These are phyloP conservation scores for Schizochytrium sp. DNA, from an alignment of 108 stramenopile genomes.

Conservation along the genomic window DNA sequence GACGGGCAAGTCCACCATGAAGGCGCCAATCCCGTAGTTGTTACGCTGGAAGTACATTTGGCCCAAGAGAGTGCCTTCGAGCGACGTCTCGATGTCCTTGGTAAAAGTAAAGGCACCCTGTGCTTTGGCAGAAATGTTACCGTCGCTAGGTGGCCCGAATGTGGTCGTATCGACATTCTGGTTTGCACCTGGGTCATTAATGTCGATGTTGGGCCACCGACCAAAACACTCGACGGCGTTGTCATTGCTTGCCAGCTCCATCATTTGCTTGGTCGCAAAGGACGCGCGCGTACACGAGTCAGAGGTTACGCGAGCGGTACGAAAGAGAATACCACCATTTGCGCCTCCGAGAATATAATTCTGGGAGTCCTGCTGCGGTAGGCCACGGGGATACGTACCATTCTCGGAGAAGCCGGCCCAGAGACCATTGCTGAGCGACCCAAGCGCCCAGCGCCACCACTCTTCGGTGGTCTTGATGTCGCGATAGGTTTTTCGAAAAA, in stretches of 20 bases:
- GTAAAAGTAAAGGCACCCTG: background rate
- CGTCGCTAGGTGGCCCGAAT: background rate
- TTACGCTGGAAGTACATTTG: background rate
- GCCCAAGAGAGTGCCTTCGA: background rate
- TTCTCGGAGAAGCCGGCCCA: background rate
- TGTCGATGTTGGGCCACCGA: background rate
- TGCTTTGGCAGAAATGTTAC: background rate
- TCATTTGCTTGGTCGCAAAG: background rate
- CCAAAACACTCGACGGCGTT: background rate
- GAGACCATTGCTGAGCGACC: background rate
- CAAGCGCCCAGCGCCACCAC: slow-evolving; percentile 19
- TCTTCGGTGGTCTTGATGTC: background rate
- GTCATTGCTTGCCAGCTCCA: background rate
- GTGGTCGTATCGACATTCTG: background rate
- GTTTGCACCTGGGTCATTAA: background rate
- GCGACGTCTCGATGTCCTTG: background rate
- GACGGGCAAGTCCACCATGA: background rate
- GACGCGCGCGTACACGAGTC: background rate
- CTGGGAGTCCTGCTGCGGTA: background rate
- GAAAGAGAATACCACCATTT: background rate
- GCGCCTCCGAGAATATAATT: background rate
- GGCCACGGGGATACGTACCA: background rate
- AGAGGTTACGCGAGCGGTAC: background rate
- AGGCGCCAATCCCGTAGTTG: background rate
- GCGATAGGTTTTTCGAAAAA: background rate